These are phyloP conservation scores for Fusarium dlaminii DNA, from an alignment of 2,329 filamentous ascomycete species.

Conservation along the genomic window DNA sequence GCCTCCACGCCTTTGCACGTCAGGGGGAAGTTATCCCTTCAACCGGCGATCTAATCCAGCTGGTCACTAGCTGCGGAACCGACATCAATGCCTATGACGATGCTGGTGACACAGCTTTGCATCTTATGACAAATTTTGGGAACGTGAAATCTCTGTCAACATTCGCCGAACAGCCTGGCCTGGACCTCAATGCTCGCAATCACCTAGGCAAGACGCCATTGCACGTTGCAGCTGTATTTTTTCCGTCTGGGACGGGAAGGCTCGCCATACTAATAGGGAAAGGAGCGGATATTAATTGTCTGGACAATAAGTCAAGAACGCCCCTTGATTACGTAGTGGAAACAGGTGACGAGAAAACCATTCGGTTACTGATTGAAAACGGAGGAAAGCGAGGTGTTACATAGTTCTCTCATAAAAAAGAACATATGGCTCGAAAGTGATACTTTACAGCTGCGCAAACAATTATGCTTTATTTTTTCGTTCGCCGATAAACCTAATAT, in stretches of 20 bases:
- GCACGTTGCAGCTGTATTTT: rapidly evolving
- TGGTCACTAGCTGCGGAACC: rapidly evolving
- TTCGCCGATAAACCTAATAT: rapidly evolving
- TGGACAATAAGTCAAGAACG: neutral
- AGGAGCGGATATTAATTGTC: neutral
- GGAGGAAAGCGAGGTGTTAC: neutral
- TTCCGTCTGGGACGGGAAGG: rapidly evolving
- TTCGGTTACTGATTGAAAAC: rapidly evolving
- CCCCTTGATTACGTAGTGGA: neutral
- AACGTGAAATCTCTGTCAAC: rapidly evolving
- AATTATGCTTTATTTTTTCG: rapidly evolving
- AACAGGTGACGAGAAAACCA: rapidly evolving
- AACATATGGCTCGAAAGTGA: rapidly evolving
- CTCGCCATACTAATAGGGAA: rapidly evolving
- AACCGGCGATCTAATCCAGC: rapidly evolving
- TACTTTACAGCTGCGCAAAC: rapidly evolving
- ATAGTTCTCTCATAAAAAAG: rapidly evolving
- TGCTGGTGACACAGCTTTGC: neutral
- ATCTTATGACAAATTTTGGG: rapidly evolving
- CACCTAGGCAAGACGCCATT: neutral
- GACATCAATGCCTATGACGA: rapidly evolving
- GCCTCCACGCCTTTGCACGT: rapidly evolving
- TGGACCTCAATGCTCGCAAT: neutral
- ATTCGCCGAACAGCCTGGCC: rapidly evolving
- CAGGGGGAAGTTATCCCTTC: rapidly evolving